Conservation (phyloP, 2,329 filamentous ascomycete species). For the Tolypocladium inflatum region DNA sequence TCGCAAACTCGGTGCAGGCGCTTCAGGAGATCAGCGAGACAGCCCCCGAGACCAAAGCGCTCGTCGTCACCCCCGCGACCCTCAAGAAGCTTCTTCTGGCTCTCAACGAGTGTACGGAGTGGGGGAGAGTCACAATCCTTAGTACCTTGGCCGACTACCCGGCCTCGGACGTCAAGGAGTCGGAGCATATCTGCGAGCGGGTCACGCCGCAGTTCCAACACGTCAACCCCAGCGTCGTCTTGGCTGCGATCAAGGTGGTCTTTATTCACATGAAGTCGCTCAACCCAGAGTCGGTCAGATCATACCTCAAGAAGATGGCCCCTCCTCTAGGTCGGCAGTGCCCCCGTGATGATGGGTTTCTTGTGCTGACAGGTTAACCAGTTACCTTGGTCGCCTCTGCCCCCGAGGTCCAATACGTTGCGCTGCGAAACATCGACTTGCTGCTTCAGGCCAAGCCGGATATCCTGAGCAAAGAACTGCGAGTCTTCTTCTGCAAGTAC, state of each 20-base stretch:
- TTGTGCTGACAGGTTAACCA: slow-evolving; percentile 20
- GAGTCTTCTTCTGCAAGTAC: slow-evolving; percentile 99
- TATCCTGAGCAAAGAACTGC: slow-evolving; percentile 92
- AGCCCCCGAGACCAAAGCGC: slow-evolving; percentile 79
- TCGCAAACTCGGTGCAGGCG: slow-evolving; percentile 93
- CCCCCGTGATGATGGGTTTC: neutral
- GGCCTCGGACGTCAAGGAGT: slow-evolving; percentile 82
- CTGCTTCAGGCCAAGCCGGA: slow-evolving; percentile 92
- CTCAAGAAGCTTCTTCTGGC: slow-evolving; percentile 96
- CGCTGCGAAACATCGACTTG: slow-evolving; percentile 90
- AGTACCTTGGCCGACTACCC: slow-evolving; percentile 84
- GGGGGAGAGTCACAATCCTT: slow-evolving; percentile 91
- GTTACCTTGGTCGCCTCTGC: slow-evolving; percentile 93
- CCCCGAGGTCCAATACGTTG: slow-evolving; percentile 96
- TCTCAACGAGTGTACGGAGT: slow-evolving; percentile 96
- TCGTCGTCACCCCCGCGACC: slow-evolving; percentile 71
- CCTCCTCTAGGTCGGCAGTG: slow-evolving; percentile 66
- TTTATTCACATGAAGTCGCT: slow-evolving; percentile 92
- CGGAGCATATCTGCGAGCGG: slow-evolving; percentile 95
- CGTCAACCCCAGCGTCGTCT: slow-evolving; percentile 91
- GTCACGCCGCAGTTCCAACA: slow-evolving; percentile 97
- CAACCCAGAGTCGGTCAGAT: slow-evolving; percentile 66
- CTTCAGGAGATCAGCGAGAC: slow-evolving; percentile 85
- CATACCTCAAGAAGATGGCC: slow-evolving; percentile 97
- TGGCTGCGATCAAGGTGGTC: slow-evolving; percentile 96